These are phyloP conservation scores for Sporothrix protearum DNA, from an alignment of 2,329 filamentous ascomycete genomes.

Conservation along the genomic window DNA sequence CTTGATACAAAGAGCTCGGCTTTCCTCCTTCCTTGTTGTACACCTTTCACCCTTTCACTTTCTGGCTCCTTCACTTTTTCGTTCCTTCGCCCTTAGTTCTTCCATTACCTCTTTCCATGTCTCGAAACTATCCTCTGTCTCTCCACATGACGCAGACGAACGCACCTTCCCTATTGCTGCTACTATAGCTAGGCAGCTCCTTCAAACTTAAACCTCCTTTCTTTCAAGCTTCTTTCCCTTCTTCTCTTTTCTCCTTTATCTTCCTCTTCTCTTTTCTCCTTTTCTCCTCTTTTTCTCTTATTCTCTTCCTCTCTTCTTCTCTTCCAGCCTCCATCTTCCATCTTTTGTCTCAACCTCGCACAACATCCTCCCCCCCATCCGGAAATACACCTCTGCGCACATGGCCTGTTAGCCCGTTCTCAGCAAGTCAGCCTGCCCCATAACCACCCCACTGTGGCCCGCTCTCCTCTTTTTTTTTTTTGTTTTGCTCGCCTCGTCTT, in stretches of 20 bases:
- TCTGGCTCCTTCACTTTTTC: not conserved
- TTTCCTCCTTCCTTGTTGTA: slow-evolving; percentile 7
- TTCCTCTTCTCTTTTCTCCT: not conserved
- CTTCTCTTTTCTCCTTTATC: not conserved
- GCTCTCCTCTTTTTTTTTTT: slow-evolving; percentile 2
- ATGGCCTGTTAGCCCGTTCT: slow-evolving; percentile 10
- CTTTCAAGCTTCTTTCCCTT: not conserved
- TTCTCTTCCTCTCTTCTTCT: not conserved
- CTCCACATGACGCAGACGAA: slow-evolving; percentile 16
- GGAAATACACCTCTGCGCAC: not conserved
- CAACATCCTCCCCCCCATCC: not conserved
- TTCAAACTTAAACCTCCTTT: not conserved
- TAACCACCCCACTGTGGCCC: slow-evolving; percentile 17
- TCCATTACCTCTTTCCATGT: not conserved
- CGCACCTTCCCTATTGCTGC: slow-evolving; percentile 11
- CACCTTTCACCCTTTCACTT: not conserved
- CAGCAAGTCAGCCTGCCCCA: slow-evolving; percentile 5
- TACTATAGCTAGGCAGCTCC: slow-evolving; percentile 2
- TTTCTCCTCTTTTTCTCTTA: not conserved
- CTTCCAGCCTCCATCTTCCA: not conserved
- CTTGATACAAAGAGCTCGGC: slow-evolving; percentile 16
- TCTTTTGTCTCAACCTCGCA: not conserved
- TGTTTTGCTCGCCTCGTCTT: too few species aligned
- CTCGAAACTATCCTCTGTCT: not conserved
- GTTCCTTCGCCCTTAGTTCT: not conserved